These are phyloP conservation scores for Eudorina sp. DNA, from an alignment of 139 green algal genomes.

Conservation along the genomic window DNA sequence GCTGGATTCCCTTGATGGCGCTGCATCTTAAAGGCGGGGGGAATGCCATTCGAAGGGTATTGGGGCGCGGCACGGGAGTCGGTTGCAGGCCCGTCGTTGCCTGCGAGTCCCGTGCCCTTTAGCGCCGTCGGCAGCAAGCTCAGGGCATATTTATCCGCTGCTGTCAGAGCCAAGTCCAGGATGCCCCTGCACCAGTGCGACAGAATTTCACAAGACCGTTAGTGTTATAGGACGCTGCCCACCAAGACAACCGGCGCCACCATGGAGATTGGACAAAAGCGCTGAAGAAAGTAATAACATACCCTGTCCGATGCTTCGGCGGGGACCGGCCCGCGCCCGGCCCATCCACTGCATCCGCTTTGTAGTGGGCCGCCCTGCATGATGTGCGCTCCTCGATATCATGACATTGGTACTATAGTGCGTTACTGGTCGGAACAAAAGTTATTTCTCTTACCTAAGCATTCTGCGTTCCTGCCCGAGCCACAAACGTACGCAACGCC, in stretches of 20 bases:
- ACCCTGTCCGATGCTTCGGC: conserved; percentile 34
- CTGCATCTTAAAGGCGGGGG: background rate
- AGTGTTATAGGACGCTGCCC: too few relatives aligned
- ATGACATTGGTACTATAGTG: too few relatives aligned
- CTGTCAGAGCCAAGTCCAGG: conserved; percentile 33
- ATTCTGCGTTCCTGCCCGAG: background rate
- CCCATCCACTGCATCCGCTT: background rate
- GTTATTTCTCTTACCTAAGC: conserved; percentile 10
- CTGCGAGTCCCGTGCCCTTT: background rate
- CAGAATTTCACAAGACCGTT: too few relatives aligned
- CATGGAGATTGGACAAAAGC: background rate
- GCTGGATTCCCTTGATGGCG: background rate
- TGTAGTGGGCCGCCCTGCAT: conserved; percentile 36
- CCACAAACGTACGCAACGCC: background rate
- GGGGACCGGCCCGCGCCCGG: background rate
- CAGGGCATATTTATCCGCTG: conserved; percentile 34
- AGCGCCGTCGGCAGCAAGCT: conserved; percentile 30
- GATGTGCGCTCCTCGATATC: background rate
- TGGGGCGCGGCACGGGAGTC: conserved; percentile 6
- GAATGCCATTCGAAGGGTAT: conserved; percentile 7
- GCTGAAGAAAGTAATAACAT: background rate
- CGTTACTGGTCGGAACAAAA: too few relatives aligned
- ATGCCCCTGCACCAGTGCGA: conserved; percentile 29
- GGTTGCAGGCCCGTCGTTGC: background rate
- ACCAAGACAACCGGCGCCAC: background rate